Conservation (phyloP, 2,329 filamentous ascomycete genomes). For the Epichloe sp. region DNA sequence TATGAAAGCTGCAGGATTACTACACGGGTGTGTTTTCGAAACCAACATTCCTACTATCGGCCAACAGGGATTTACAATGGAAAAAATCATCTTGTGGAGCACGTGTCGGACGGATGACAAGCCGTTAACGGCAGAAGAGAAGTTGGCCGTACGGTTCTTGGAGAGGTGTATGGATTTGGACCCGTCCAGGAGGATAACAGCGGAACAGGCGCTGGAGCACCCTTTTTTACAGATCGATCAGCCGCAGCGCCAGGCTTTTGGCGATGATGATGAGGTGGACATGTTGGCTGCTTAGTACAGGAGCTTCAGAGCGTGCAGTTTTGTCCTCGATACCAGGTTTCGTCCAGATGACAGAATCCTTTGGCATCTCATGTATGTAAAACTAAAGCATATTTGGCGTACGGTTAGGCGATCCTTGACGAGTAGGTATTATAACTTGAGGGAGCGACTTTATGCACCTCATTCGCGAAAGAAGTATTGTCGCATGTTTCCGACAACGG, state of each 20-base stretch:
- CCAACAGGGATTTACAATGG: slow-evolving; percentile 70
- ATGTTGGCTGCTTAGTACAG: slow-evolving; percentile 23
- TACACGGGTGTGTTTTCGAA: slow-evolving; percentile 88
- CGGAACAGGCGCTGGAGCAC: slow-evolving; percentile 59
- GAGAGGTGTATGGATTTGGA: slow-evolving; percentile 64
- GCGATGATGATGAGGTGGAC: slow-evolving; percentile 43
- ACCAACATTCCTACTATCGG: slow-evolving; percentile 86
- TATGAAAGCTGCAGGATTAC: slow-evolving; percentile 69
- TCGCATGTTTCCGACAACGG: background rate
- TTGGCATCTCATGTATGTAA: background rate
- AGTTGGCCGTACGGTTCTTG: slow-evolving; percentile 59
- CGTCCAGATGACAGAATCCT: background rate
- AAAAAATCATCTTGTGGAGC: slow-evolving; percentile 93
- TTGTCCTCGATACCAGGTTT: slow-evolving; percentile 1
- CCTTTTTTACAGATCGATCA: slow-evolving; percentile 48
- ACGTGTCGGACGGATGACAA: slow-evolving; percentile 57
- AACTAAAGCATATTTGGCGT: slow-evolving; percentile 2
- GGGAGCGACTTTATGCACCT: background rate
- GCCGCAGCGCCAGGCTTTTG: slow-evolving; percentile 17
- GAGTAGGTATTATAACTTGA: background rate
- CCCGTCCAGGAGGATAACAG: slow-evolving; percentile 59
- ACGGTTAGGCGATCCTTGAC: background rate
- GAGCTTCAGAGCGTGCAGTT: background rate
- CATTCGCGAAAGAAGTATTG: background rate
- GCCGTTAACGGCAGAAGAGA: slow-evolving; percentile 52